phyloP scores from a whole-genome alignment of 2,329 filamentous ascomycete genomes.

The Penicillium carneum region DNA sequence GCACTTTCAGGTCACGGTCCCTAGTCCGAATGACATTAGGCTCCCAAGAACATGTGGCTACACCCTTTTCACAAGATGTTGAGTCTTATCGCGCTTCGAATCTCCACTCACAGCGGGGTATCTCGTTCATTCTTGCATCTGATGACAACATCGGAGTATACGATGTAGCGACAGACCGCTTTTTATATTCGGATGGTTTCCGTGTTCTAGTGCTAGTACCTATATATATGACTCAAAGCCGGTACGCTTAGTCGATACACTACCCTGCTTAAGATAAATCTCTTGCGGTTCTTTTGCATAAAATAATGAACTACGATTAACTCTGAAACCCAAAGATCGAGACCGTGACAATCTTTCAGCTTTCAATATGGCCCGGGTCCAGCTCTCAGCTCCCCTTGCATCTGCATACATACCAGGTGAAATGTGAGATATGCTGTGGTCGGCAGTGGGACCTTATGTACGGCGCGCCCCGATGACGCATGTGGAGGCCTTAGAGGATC shows the following conservation, averaged over 20 bases:
- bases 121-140: constrained; percentile 11
- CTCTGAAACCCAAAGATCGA: constrained; percentile 23
- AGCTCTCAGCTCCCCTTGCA: constrained; percentile 35
- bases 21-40: background rate
- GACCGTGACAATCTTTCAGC: constrained; percentile 27
- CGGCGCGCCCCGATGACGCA: background rate
- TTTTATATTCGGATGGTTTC: constrained; percentile 13
- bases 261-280: background rate
- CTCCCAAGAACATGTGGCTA: constrained; percentile 5
- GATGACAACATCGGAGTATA: constrained; percentile 10
- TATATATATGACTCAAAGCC: background rate
- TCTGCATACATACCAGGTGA: constrained; percentile 26
- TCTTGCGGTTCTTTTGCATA: background rate
- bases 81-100: constrained; percentile 15
- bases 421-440: constrained; percentile 13
- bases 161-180: constrained; percentile 8
- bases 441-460: constrained; percentile 11
- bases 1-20: constrained; percentile 4
- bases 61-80: constrained; percentile 6
- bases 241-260: background rate
- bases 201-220: background rate
- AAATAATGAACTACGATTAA: background rate
- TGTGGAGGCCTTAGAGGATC: constrained; percentile 28
- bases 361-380: constrained; percentile 24
- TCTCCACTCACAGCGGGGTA: constrained; percentile 2